A percentile compares a stretch with the other conserved stretches of the same genome.
These are phyloP conservation scores for Pythium aristosporum DNA, from an alignment of 352 stramenopile species.

Conservation along the genomic window DNA sequence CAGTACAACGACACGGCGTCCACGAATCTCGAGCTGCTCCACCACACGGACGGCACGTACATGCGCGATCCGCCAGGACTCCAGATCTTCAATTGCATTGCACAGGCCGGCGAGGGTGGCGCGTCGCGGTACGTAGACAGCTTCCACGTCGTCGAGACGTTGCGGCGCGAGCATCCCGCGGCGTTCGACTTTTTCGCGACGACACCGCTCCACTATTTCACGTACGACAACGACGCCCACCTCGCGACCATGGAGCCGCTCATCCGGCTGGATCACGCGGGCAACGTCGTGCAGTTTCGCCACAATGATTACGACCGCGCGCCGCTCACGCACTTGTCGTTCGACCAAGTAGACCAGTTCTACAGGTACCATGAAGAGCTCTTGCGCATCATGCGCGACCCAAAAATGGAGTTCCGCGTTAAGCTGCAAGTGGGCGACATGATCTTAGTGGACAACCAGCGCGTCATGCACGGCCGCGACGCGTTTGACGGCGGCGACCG, in stretches of 20 bases:
- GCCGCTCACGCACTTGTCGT: slow-evolving; percentile 74
- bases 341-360: slow-evolving; percentile 67
- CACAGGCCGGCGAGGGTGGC: slow-evolving; percentile 66
- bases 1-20: slow-evolving; percentile 88
- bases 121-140: slow-evolving; percentile 81
- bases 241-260: slow-evolving; percentile 80
- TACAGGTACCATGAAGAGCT: slow-evolving; percentile 77
- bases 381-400: slow-evolving; percentile 59
- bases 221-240: slow-evolving; percentile 73
- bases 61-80: slow-evolving; percentile 83
- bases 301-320: slow-evolving; percentile 89
- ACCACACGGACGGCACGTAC: slow-evolving; percentile 89
- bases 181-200: slow-evolving; percentile 72
- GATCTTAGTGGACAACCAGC: slow-evolving; percentile 87
- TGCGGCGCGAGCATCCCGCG: slow-evolving; percentile 51
- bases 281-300: slow-evolving; percentile 81
- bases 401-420: slow-evolving; percentile 55
- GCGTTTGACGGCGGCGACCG: slow-evolving; percentile 77
- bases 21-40: slow-evolving; percentile 80
- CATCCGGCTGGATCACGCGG: slow-evolving; percentile 67
- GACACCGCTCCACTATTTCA: slow-evolving; percentile 75
- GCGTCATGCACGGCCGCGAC: slow-evolving; percentile 80
- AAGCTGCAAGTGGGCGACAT: slow-evolving; percentile 80
- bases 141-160: slow-evolving; percentile 72
- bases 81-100: slow-evolving; percentile 90